A percentile compares a stretch with the other conserved stretches of the same genome.
These are phyloP conservation scores for Drechslerella dactyloides DNA, from an alignment of 2,329 filamentous ascomycete species.

Conservation along the genomic window DNA sequence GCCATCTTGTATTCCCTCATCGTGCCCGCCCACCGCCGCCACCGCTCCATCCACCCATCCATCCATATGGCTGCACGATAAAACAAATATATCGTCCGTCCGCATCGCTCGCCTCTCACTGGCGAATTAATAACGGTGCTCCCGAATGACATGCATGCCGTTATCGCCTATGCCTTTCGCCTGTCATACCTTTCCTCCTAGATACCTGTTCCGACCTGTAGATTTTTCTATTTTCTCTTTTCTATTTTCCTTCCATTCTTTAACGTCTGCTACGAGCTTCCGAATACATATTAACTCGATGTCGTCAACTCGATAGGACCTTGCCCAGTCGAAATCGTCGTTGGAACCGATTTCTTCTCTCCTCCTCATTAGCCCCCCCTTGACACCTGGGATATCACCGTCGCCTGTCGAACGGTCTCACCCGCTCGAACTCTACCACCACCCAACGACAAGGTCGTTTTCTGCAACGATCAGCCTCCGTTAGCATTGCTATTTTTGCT, in stretches of 20 bases:
- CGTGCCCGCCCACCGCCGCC: no score
- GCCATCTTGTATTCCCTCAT: conserved; percentile 12
- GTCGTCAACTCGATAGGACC: background rate
- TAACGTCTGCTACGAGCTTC: background rate
- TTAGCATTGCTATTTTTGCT: background rate
- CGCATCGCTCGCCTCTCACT: conserved; percentile 32
- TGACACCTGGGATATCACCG: conserved; percentile 6
- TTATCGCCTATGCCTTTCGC: conserved; percentile 23
- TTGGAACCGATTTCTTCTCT: conserved; percentile 1
- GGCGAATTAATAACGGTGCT: conserved; percentile 16
- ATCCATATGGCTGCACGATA: background rate
- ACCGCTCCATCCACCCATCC: conserved; percentile 5
- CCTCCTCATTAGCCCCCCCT: background rate
- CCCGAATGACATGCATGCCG: background rate
- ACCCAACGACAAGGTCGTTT: conserved; percentile 29
- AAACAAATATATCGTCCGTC: background rate
- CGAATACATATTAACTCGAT: background rate
- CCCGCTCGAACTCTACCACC: conserved; percentile 10
- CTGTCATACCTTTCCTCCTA: background rate
- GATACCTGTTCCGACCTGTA: background rate
- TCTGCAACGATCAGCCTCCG: conserved; percentile 24
- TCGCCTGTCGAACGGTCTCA: conserved; percentile 28
- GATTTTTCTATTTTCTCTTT: background rate
- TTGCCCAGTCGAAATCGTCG: background rate
- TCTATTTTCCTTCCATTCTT: background rate